Percentiles rank a stretch among this genome's conserved stretches.
These are phyloP conservation scores for Phalaenopsis equestris DNA, from an alignment of 106 monocot species.

Conservation along the genomic window DNA sequence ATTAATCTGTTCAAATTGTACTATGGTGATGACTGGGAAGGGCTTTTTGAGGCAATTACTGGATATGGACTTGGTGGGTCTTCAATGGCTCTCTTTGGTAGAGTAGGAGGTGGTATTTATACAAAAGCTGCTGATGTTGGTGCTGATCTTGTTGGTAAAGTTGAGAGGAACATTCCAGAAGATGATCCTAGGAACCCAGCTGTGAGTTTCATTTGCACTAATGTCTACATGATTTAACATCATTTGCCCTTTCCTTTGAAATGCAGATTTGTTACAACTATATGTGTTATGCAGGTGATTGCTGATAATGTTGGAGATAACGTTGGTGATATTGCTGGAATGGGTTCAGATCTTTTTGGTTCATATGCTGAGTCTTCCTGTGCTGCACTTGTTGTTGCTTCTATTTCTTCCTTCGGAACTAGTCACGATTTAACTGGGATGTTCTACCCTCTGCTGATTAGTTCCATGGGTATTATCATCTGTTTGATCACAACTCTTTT, in stretches of 20 bases:
- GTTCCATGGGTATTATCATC: conserved; percentile 55
- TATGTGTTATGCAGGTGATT: conserved; percentile 38
- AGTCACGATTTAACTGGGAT: conserved; percentile 59
- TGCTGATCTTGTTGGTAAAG: conserved; percentile 76
- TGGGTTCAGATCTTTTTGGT: conserved; percentile 76
- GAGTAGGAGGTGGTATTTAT: conserved; percentile 71
- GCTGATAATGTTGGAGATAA: conserved; percentile 78
- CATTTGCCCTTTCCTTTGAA: not conserved
- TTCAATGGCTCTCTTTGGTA: conserved; percentile 72
- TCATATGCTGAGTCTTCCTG: conserved; percentile 70
- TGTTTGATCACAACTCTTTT: conserved; percentile 65
- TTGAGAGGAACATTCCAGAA: conserved; percentile 73
- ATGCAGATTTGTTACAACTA: too few relatives aligned
- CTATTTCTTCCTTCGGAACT: conserved; percentile 67
- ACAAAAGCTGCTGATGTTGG: conserved; percentile 80
- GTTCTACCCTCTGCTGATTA: conserved; percentile 58
- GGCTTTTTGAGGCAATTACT: conserved; percentile 62
- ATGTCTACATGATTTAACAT: not conserved
- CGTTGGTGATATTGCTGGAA: conserved; percentile 73
- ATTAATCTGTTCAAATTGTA: conserved; percentile 63
- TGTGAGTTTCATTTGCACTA: conserved; percentile 22
- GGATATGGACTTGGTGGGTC: conserved; percentile 78
- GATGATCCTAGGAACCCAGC: conserved; percentile 78
- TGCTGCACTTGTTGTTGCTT: conserved; percentile 63
- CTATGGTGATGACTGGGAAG: conserved; percentile 74